Percentiles rank a stretch among this genome's conserved stretches.
phyloP scores from a whole-genome alignment of 1,284 basidiomycete species.

The Macrocystidia cucumis region DNA sequence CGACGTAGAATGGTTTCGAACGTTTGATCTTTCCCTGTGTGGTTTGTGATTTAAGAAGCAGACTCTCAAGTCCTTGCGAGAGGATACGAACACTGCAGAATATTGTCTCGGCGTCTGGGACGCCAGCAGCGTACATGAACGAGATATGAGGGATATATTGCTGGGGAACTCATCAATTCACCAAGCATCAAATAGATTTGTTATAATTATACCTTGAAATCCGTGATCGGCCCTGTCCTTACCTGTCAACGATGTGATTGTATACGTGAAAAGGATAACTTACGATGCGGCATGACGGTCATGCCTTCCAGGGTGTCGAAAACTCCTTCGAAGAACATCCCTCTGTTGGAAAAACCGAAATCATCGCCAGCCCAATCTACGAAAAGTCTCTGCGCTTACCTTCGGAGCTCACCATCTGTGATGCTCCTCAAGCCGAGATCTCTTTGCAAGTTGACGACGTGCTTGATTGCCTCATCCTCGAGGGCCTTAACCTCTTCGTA shows the following conservation, averaged over 20 bases:
- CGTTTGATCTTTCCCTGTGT: constrained; percentile 53
- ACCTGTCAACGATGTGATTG: no score
- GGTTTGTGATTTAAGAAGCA: constrained; percentile 5
- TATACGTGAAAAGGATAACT: constrained; percentile 16
- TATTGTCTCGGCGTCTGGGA: constrained; percentile 35
- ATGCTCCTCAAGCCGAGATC: constrained; percentile 43
- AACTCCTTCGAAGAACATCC: constrained; percentile 51
- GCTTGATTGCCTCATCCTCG: constrained; percentile 47
- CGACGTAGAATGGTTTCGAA: constrained; percentile 54
- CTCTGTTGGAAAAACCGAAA: constrained; percentile 22
- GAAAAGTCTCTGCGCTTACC: constrained; percentile 18
- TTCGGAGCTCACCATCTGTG: constrained; percentile 55
- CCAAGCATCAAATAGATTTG: no score
- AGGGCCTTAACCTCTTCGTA: constrained; percentile 32
- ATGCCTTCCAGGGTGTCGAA: constrained; percentile 62
- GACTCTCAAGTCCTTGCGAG: no score
- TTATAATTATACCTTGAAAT: constrained; percentile 41
- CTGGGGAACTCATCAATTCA: no score
- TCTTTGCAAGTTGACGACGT: constrained; percentile 43
- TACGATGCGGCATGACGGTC: constrained; percentile 45
- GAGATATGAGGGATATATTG: constrained; percentile 39
- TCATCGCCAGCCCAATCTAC: constrained; percentile 3
- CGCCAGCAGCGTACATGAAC: constrained; percentile 30
- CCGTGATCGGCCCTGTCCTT: constrained; percentile 27
- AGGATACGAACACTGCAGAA: constrained; percentile 36